Evolutionary conservation across 805 yeast genomes (phyloP).

Genomic region (Wickerhamomyces xylosicus): DNA sequence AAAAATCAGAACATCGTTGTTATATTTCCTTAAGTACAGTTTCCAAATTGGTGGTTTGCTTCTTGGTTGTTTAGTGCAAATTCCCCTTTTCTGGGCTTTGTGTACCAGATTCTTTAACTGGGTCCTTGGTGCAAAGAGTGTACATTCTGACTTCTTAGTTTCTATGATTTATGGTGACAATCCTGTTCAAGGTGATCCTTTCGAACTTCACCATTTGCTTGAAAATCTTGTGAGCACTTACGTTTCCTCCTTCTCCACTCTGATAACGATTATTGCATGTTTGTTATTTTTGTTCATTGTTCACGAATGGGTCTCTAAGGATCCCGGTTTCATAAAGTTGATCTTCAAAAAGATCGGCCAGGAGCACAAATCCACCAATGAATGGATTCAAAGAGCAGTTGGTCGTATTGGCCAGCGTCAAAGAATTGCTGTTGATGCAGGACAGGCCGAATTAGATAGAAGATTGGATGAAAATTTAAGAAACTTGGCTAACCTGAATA

Average conservation of each 20-base stretch:
- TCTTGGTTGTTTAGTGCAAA: constrained; percentile 35
- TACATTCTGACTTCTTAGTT: constrained; percentile 21
- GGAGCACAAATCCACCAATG: constrained; percentile 6
- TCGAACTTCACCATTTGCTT: constrained; percentile 2
- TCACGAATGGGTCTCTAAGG: constrained; percentile 65
- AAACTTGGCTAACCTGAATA: constrained; percentile 3
- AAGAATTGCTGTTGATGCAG: not conserved
- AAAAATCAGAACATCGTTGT: constrained; percentile 20
- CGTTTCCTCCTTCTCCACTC: constrained; percentile 22
- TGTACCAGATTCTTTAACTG: constrained; percentile 44
- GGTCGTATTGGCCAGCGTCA: not conserved
- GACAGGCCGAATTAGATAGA: not conserved
- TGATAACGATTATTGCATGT: constrained; percentile 29
- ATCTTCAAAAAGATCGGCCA: constrained; percentile 49
- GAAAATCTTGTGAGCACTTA: constrained; percentile 6
- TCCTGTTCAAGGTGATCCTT: constrained; percentile 11
- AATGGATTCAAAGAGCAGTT: not conserved
- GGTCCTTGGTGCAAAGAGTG: constrained; percentile 43
- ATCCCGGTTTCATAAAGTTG: constrained; percentile 55
- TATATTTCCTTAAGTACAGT: constrained; percentile 8
- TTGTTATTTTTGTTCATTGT: constrained; percentile 41
- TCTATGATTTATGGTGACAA: constrained; percentile 19
- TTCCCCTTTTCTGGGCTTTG: constrained; percentile 51
- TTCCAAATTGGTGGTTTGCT: constrained; percentile 18
- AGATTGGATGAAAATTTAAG: constrained; percentile 2